phyloP scores from a whole-genome alignment of 1,284 basidiomycete genomes.

The Ceratobasidium sp. region DNA sequence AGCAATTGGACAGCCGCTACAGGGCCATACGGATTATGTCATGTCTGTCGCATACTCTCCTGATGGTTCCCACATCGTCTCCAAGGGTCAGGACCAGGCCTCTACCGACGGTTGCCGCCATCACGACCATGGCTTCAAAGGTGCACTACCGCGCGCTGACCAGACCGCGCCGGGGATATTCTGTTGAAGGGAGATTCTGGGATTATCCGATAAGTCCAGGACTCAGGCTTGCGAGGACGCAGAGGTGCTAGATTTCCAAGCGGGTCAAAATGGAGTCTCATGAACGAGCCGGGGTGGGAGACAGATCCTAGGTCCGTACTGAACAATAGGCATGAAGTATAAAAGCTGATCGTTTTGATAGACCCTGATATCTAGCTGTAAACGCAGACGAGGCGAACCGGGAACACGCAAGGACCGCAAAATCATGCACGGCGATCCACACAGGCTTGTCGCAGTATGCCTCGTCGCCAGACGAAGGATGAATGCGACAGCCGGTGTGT shows the following conservation, averaged over 20 bases:
- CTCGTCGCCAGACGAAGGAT: constrained; percentile 97
- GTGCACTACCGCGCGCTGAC: constrained; percentile 92
- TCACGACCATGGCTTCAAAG: constrained; percentile 93
- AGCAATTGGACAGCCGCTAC: too few relatives aligned
- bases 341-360: constrained; percentile 56
- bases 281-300: constrained; percentile 98
- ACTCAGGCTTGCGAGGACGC: constrained; percentile 94
- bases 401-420: constrained; percentile 99
- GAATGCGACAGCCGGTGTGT: constrained; percentile 87
- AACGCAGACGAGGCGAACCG: constrained; percentile 98
- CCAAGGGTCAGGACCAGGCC: too few relatives aligned
- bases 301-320: constrained; percentile 82
- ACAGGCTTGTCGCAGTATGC: constrained; percentile 98
- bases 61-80: too few relatives aligned
- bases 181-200: constrained; percentile 95
- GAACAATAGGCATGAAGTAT: neutral
- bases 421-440: constrained; percentile 95
- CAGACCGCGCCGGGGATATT: constrained; percentile 98
- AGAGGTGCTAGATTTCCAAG: constrained; percentile 98
- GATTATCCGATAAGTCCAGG: constrained; percentile 97
- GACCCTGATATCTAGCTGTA: constrained; percentile 64
- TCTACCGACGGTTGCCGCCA: constrained; percentile 84
- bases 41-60: too few relatives aligned
- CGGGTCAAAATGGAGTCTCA: constrained; percentile 61
- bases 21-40: too few relatives aligned